phyloP scores from a whole-genome alignment of 129 eudicot species.

The Tanacetum coccineum region DNA sequence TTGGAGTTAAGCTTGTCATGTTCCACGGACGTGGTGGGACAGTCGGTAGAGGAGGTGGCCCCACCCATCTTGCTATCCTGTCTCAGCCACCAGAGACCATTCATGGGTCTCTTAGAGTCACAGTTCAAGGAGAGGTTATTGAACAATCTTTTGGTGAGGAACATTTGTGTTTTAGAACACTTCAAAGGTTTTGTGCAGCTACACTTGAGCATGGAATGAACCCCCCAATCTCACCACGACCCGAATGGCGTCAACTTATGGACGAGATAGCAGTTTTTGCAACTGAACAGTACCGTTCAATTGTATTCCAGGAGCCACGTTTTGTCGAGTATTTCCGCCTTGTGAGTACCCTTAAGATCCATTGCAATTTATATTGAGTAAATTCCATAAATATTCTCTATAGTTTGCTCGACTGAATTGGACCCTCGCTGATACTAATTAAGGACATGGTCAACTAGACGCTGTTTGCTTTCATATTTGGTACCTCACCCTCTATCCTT shows the following conservation, averaged over 20 bases:
- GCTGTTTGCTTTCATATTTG: too few species aligned
- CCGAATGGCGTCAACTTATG: slow-evolving; percentile 91
- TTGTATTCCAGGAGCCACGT: slow-evolving; percentile 91
- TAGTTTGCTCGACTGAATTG: too few species aligned
- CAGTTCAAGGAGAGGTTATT: slow-evolving; percentile 98
- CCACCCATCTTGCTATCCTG: slow-evolving; percentile 92
- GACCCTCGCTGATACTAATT: too few species aligned
- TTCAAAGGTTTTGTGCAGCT: slow-evolving; percentile 94
- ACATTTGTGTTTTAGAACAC: slow-evolving; percentile 90
- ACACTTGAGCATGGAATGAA: slow-evolving; percentile 97
- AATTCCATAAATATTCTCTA: too few species aligned
- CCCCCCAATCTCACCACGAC: slow-evolving; percentile 89
- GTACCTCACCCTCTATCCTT: too few species aligned
- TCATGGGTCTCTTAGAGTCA: slow-evolving; percentile 88
- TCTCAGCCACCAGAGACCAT: slow-evolving; percentile 97
- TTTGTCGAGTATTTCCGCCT: slow-evolving; percentile 99
- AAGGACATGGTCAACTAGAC: too few species aligned
- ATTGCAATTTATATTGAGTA: not conserved
- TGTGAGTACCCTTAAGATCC: slow-evolving; percentile 41
- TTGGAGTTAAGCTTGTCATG: slow-evolving; percentile 86
- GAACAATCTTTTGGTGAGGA: slow-evolving; percentile 98
- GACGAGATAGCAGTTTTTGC: slow-evolving; percentile 82
- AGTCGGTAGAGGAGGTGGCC: slow-evolving; percentile 98
- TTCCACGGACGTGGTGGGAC: slow-evolving; percentile 99
- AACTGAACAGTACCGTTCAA: slow-evolving; percentile 79